phyloP scores from a whole-genome alignment of 306 rosid species.

The Dryas alaskensis region DNA sequence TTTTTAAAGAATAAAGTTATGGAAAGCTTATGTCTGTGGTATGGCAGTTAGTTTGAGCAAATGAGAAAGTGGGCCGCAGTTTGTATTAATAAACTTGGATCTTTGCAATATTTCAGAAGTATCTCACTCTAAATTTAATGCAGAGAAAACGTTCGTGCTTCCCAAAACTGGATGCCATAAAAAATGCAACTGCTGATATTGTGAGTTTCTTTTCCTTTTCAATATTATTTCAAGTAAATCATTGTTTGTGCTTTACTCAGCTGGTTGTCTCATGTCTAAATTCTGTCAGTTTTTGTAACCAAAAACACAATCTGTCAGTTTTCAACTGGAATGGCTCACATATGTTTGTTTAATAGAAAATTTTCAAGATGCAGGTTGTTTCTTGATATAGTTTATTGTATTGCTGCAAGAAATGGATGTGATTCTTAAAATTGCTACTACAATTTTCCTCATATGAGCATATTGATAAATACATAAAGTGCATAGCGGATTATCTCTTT shows the following conservation, averaged over 20 bases:
- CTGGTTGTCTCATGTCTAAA: background rate
- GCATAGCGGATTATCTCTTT: background rate
- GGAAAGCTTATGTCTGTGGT: background rate
- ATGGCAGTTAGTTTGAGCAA: background rate
- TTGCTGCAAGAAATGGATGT: background rate
- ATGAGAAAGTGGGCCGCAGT: background rate
- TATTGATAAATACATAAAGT: background rate
- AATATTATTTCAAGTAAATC: background rate
- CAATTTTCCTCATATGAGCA: no score
- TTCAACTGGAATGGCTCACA: background rate
- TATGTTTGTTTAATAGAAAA: background rate
- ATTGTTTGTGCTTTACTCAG: conserved; percentile 4
- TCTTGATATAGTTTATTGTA: background rate
- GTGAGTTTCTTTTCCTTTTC: conserved; percentile 56
- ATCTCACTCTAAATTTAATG: conserved; percentile 28
- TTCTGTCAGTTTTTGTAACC: background rate
- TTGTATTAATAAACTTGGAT: background rate
- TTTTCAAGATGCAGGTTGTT: background rate
- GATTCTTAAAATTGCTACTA: background rate
- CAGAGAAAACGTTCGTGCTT: conserved; percentile 81
- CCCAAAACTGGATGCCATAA: conserved; percentile 86
- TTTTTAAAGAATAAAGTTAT: background rate
- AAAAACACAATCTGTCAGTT: background rate
- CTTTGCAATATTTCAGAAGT: conserved; percentile 6
- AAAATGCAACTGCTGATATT: conserved; percentile 79